Conservation (phyloP, 1,139 yeast genomes). For the Blastobotrys aristatus region DNA sequence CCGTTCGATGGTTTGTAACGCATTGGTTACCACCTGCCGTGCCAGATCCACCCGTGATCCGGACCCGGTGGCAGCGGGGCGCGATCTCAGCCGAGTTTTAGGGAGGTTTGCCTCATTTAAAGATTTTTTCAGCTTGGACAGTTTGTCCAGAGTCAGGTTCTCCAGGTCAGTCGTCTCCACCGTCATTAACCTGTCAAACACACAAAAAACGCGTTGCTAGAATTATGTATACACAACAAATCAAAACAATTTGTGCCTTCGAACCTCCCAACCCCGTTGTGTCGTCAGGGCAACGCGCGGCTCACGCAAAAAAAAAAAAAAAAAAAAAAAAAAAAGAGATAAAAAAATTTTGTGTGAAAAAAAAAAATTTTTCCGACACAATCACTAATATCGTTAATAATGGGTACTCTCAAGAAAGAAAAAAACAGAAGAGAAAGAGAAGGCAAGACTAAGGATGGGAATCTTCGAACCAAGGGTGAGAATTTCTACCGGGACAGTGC, state of each 20-base stretch:
- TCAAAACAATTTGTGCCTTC: no score
- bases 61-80: background rate
- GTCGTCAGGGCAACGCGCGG: background rate
- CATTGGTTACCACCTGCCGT: slow-evolving; percentile 12
- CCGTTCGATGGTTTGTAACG: slow-evolving; percentile 14
- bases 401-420: slow-evolving; percentile 95
- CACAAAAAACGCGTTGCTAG: no score
- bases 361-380: slow-evolving; percentile 1
- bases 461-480: slow-evolving; percentile 92
- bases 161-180: slow-evolving; percentile 16
- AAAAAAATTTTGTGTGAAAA: background rate
- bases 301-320: background rate
- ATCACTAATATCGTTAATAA: slow-evolving; percentile 35
- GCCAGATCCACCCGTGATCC: slow-evolving; percentile 16
- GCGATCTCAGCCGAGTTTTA: slow-evolving; percentile 11
- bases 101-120: slow-evolving; percentile 7
- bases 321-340: background rate
- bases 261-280: no score
- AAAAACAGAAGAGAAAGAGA: slow-evolving; percentile 79
- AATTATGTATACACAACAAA: no score
- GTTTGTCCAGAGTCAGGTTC: slow-evolving; percentile 16
- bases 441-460: slow-evolving; percentile 79
- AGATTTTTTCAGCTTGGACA: slow-evolving; percentile 15
- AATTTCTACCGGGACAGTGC: slow-evolving; percentile 92
- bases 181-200: slow-evolving; percentile 6